Percentiles rank a stretch among this genome's conserved stretches.
phyloP scores from a whole-genome alignment of 1,139 yeast species.

The Pichia sp. region DNA sequence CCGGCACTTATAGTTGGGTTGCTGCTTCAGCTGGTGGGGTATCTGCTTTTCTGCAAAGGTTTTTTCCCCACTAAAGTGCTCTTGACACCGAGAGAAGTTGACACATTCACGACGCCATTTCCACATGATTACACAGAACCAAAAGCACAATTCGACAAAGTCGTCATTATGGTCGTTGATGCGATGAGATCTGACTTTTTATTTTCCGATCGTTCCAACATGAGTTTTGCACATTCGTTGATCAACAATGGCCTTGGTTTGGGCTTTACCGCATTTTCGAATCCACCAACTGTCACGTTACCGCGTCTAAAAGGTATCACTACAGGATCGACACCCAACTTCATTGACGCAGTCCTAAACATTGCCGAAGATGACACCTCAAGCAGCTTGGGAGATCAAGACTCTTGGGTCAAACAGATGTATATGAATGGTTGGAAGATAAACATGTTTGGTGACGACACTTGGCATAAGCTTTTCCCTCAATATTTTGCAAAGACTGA shows the following conservation, averaged over 20 bases:
- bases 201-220: constrained; percentile 55
- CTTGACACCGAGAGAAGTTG: constrained; percentile 20
- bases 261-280: constrained; percentile 86
- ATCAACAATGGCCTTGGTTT: constrained; percentile 64
- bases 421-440: constrained; percentile 36
- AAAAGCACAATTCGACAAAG: constrained; percentile 52
- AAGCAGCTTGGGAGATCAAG: constrained; percentile 67
- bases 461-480: constrained; percentile 90
- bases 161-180: constrained; percentile 83
- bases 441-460: constrained; percentile 93
- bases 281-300: constrained; percentile 79
- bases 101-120: constrained; percentile 15
- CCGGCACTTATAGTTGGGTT: constrained; percentile 22
- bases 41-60: constrained; percentile 63
- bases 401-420: constrained; percentile 82
- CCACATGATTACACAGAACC: constrained; percentile 21
- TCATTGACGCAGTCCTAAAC: constrained; percentile 81
- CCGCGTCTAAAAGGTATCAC: constrained; percentile 77
- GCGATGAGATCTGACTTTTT: constrained; percentile 88
- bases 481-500: constrained; percentile 56
- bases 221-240: constrained; percentile 59
- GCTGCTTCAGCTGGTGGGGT: constrained; percentile 42
- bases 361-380: constrained; percentile 88
- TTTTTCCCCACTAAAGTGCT: constrained; percentile 80
- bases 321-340: constrained; percentile 75